Evolutionary conservation across 352 stramenopile genomes (phyloP), one percentile per base, ranked within the genome.

Genomic region (Phytophthora idaei): DNA sequence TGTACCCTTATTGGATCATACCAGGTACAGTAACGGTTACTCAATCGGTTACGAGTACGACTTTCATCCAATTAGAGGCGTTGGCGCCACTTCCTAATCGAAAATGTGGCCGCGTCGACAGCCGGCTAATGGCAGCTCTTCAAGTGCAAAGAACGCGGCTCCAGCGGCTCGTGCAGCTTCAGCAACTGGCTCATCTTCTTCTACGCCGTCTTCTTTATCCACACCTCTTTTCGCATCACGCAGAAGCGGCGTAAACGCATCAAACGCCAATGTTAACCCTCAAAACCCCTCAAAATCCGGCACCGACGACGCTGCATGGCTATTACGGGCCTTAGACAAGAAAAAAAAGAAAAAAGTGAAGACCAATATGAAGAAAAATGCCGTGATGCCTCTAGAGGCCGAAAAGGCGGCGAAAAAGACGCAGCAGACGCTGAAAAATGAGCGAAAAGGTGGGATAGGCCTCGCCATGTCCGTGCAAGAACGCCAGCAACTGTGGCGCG

Each of bases 21-120:
- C 21, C 21, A 0, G 21, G 21, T 21, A 21, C 21, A 21, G 21
- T 21, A 21, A 21, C 21, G 0, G 21, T 21, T 21, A 21, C 21
- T 21, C 21, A 21, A 21, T 21, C 21, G 17, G 17, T 47, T 47
- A 34, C 5, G 10, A 39, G 56, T 61, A 25, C 4, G 15, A 27
- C 47, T 81, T 58, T 70, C 44, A 48, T 17, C 73, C 73, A 84
- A 81, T 80, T 37, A 78, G 1, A 25, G 6, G 3, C 5, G 6
- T 71, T 71, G 60, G 67, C 63, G 62, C 47, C 50, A 58, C 12
- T 54, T 68, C 49, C 6, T 14, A 41, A n/a, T 14, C 15, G 14
- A 36, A 58, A 48, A 85, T 85, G 77, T 85, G 77, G 77, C 69
- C 75, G 7, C 73, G 73, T 44, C 67, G 75, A 29, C 71, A 78